A percentile compares a stretch with the other conserved stretches of the same genome.
Conservation (phyloP, 1,284 basidiomycete genomes). For the Limonomyces culmigenus region DNA sequence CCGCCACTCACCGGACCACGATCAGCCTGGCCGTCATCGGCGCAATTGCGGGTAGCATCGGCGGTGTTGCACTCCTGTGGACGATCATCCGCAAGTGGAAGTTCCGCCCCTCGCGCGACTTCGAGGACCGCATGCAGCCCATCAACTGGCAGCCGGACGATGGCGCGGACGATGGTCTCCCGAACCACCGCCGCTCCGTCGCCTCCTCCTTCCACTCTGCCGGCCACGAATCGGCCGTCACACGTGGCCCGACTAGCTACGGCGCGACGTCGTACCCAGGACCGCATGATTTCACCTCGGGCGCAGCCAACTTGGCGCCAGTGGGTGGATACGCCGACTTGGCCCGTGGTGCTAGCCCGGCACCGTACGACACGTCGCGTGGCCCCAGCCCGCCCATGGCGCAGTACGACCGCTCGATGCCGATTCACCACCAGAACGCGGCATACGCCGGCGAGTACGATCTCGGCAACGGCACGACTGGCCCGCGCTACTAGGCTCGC, state of each 20-base stretch:
- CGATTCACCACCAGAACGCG: too few relatives aligned
- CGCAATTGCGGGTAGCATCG: conserved; percentile 51
- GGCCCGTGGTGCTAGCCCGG: conserved; percentile 44
- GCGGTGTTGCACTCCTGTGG: conserved; percentile 57
- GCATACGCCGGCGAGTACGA: too few relatives aligned
- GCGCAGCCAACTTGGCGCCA: conserved; percentile 33
- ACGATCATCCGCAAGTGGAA: conserved; percentile 88
- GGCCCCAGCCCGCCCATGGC: conserved; percentile 21
- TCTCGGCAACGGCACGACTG: too few relatives aligned
- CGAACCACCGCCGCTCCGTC: conserved; percentile 36
- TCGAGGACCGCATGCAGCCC: conserved; percentile 70
- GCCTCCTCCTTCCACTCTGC: conserved; percentile 62
- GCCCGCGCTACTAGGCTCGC: too few relatives aligned
- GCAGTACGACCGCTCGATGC: conserved; percentile 14
- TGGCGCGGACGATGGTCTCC: conserved; percentile 25
- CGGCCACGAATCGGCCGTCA: conserved; percentile 17
- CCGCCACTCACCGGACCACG: conserved; percentile 14
- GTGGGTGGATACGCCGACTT: conserved; percentile 69
- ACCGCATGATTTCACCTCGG: conserved; percentile 68
- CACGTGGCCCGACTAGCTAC: conserved; percentile 12
- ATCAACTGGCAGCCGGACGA: conserved; percentile 64
- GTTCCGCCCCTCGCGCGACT: conserved; percentile 61
- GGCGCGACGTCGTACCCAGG: conserved; percentile 12
- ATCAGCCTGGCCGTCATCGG: conserved; percentile 57
- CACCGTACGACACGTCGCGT: conserved; percentile 34